Base-by-base conservation (phyloP, 2,329 filamentous ascomycete genomes). In the Periglandula ipomoeae region DNA sequence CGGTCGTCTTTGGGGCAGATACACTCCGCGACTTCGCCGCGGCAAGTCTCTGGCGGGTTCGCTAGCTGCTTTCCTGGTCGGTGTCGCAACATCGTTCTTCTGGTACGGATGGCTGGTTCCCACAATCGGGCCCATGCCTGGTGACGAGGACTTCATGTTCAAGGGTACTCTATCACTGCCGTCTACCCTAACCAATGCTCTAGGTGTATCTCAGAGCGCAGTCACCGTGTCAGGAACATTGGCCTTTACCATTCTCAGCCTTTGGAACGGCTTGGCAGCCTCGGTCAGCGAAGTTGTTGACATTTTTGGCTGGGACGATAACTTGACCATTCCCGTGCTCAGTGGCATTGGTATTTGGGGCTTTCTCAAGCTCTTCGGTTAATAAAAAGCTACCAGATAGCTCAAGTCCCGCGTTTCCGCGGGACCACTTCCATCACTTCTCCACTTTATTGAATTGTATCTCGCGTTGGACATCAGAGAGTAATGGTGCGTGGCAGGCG, bases 21-120 rank as follows among this genome's bases (percentile, higher is more conserved):
- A 96, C 63, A 98, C 93, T 2, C 87, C 87, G 34, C 79, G 85
- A 46, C 78, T 98, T 48, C 81, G 93, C 53, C 78, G 78, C 53
- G 90, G 90, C 38, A 98, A 98, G 78, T 95, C 89, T 52, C 72
- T 97, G 24, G 93, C 93, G 17, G 93, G 93, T 1, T 93, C 87
- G 9, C 61, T 89, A 11, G 91, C 91, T 1, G 91, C 91, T 10
- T 90, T 89, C 62, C 57, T 85, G 3, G 82, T 90, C 20, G 93
- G 93, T 41, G 81, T 93, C n/a, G 72, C 79, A 48, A 91, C 89
- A 4, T 90, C 91, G 3, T 82, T 77, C 42, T 76, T 85, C 58
- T 98, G 95, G 68, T 98, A 90, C 84, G 91, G 90, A 19, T 86
- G 81, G 71, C 71, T 96, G 46, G 88, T 84, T 2, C 89, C 89